A percentile compares a stretch with the other conserved stretches of the same genome.
Evolutionary conservation across 78 protist species (phyloP).

Genomic region (Salpingoeca rosetta): DNA sequence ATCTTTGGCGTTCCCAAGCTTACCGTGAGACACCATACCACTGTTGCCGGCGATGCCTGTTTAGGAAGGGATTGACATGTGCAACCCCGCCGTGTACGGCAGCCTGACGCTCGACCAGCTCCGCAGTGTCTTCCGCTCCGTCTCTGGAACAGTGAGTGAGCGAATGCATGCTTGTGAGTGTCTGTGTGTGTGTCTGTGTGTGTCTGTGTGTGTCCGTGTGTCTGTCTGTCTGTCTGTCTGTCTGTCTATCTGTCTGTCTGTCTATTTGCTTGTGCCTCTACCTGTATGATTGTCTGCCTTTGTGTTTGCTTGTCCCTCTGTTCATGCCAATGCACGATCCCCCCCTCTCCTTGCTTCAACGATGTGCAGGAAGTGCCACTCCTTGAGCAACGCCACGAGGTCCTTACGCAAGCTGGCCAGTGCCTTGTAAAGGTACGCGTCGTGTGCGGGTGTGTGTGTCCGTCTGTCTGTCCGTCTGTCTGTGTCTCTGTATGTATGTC

Average conservation of each 20-base stretch:
- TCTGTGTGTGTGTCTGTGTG: background rate
- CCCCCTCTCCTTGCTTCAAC: too few species aligned
- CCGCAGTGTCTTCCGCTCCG: background rate
- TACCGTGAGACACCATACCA: background rate
- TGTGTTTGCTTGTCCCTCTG: background rate
- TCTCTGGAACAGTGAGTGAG: background rate
- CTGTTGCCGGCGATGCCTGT: background rate
- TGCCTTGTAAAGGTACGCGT: too few species aligned
- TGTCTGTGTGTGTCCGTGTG: background rate
- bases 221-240: background rate
- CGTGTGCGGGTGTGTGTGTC: too few species aligned
- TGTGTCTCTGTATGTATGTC: too few species aligned
- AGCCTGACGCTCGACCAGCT: background rate
- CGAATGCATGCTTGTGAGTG: background rate
- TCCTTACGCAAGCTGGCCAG: too few species aligned
- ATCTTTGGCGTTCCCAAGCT: background rate
- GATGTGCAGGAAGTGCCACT: too few species aligned
- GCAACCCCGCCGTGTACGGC: too few species aligned
- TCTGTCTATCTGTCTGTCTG: background rate
- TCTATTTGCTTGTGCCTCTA: background rate
- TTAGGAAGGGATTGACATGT: too few species aligned
- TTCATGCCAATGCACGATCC: too few species aligned
- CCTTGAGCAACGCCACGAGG: too few species aligned
- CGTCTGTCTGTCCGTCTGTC: too few species aligned
- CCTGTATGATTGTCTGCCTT: background rate